A percentile compares a stretch with the other conserved stretches of the same genome.
Evolutionary conservation across 1,139 yeast species (phyloP).

Genomic region (Blastobotrys apis): DNA sequence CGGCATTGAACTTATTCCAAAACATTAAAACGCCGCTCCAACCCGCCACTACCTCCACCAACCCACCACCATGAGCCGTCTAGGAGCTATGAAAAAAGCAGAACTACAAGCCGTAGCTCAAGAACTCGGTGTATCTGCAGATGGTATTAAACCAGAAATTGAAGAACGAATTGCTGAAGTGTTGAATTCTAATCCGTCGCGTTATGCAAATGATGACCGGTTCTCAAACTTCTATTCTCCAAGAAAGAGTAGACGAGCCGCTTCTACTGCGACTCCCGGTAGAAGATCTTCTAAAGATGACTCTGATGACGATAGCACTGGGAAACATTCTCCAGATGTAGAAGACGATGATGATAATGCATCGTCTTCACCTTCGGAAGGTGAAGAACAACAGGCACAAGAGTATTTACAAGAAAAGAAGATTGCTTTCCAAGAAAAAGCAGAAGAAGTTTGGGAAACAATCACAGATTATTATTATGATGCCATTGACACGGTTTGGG

Average conservation of each 20-base stretch:
- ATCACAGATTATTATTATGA: constrained; percentile 13
- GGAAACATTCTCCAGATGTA: constrained; percentile 16
- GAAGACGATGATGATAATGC: constrained; percentile 18
- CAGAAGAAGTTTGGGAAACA: constrained; percentile 5
- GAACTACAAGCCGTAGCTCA: constrained; percentile 37
- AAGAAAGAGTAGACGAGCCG: neutral
- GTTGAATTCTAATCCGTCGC: constrained; percentile 21
- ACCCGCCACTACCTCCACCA: neutral
- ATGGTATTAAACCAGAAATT: constrained; percentile 28
- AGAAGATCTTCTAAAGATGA: neutral
- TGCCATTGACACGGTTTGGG: constrained; percentile 13
- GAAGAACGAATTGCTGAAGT: constrained; percentile 28
- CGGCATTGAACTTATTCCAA: neutral
- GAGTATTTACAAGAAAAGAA: constrained; percentile 19
- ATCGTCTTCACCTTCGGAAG: constrained; percentile 13
- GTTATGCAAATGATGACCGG: constrained; percentile 23
- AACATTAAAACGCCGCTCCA: neutral
- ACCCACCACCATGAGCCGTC: constrained; percentile 4
- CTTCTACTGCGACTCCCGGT: neutral
- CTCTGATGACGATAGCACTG: constrained; percentile 7
- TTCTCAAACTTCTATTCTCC: constrained; percentile 19
- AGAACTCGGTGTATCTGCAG: constrained; percentile 32
- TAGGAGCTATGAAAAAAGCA: constrained; percentile 32
- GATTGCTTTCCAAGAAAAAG: constrained; percentile 9
- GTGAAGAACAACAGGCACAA: constrained; percentile 16